Conservation (phyloP, 805 yeast species). For the Candida vartiovaarae region DNA sequence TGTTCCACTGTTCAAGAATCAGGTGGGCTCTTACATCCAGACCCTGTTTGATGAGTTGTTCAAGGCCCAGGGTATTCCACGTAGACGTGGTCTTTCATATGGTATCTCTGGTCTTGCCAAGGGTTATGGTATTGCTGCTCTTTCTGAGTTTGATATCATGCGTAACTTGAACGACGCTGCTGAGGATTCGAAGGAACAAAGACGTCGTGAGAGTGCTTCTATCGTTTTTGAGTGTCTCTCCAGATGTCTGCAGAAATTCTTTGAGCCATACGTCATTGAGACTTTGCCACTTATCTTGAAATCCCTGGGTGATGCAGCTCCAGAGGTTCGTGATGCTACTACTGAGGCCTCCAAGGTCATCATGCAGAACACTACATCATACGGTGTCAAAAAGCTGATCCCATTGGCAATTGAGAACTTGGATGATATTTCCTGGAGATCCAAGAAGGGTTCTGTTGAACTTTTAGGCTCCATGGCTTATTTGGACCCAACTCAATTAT, state of each 20-base stretch:
- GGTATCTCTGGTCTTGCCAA: constrained; percentile 92
- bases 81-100: constrained; percentile 88
- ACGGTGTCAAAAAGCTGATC: constrained; percentile 83
- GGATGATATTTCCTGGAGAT: constrained; percentile 91
- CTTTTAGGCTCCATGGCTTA: constrained; percentile 97
- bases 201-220: constrained; percentile 81
- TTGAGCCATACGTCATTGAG: constrained; percentile 93
- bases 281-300: constrained; percentile 74
- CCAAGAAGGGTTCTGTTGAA: constrained; percentile 95
- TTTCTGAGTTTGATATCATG: constrained; percentile 71
- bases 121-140: constrained; percentile 78
- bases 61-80: constrained; percentile 35
- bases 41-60: constrained; percentile 54
- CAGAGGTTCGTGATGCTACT: constrained; percentile 87
- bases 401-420: constrained; percentile 84
- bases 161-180: constrained; percentile 73
- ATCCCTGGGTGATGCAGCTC: constrained; percentile 75
- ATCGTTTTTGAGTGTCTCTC: constrained; percentile 83
- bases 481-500: constrained; percentile 88
- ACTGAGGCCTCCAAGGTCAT: constrained; percentile 78
- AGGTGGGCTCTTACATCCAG: constrained; percentile 49
- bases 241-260: constrained; percentile 60
- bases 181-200: constrained; percentile 73
- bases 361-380: constrained; percentile 88
- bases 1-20: constrained; percentile 47